Evolutionary conservation across 1,139 yeast species (phyloP).

Genomic region (Geotrichum phurueaensis): DNA sequence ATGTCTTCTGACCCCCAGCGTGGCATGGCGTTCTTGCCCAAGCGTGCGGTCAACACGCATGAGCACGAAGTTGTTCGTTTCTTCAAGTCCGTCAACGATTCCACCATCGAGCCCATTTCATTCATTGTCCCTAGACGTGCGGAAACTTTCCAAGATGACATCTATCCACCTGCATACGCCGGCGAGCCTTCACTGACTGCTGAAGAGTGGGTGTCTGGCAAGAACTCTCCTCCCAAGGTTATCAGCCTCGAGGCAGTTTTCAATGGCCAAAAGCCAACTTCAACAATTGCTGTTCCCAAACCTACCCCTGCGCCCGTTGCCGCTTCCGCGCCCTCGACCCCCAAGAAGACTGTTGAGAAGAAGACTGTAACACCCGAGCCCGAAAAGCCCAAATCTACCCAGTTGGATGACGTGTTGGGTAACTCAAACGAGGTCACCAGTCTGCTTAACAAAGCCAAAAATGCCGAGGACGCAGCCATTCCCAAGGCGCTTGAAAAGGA

Average conservation of each 20-base stretch:
- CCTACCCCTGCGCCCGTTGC: constrained; percentile 22
- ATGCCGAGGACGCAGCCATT: constrained; percentile 39
- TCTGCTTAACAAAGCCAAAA: constrained; percentile 47
- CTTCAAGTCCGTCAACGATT: constrained; percentile 80
- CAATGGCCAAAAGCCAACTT: constrained; percentile 55
- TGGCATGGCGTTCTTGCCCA: constrained; percentile 89
- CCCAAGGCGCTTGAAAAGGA: constrained; percentile 22
- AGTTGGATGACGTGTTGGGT: constrained; percentile 46
- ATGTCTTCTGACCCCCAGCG: constrained; percentile 90
- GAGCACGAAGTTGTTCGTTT: constrained; percentile 80
- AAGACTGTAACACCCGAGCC: constrained; percentile 24
- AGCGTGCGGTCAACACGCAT: constrained; percentile 65
- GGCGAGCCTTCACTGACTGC: constrained; percentile 71
- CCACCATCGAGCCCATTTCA: constrained; percentile 78
- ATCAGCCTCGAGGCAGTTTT: constrained; percentile 69
- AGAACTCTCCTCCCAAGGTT: constrained; percentile 70
- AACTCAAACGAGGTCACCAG: constrained; percentile 43
- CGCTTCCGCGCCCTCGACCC: constrained; percentile 30
- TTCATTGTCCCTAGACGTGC: constrained; percentile 91
- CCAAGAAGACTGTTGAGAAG: constrained; percentile 34
- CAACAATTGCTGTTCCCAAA: constrained; percentile 28
- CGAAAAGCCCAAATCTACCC: constrained; percentile 27
- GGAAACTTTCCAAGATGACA: constrained; percentile 86
- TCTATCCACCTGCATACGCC: constrained; percentile 87
- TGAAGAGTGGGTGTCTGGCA: constrained; percentile 73